phyloP scores from a whole-genome alignment of 495 filamentous ascomycete species.

The Penicillium paradoxum region DNA sequence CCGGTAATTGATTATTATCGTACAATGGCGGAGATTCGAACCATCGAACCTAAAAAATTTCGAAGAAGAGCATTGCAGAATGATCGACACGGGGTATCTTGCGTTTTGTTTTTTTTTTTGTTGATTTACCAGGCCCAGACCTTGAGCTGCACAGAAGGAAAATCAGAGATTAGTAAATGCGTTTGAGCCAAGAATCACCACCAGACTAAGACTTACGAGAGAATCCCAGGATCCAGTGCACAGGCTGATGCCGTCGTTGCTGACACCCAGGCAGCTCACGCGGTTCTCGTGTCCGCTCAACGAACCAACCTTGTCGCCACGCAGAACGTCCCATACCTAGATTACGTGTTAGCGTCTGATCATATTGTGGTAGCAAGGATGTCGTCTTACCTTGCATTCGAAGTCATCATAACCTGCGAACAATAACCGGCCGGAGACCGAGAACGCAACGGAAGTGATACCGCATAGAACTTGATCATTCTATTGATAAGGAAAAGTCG shows the following conservation, averaged over 20 bases:
- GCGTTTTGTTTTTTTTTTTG: constrained; percentile 27
- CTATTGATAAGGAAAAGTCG: constrained; percentile 40
- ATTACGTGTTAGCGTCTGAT: constrained; percentile 13
- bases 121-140: constrained; percentile 69
- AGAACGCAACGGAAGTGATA: constrained; percentile 97
- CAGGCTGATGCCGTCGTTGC: constrained; percentile 97
- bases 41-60: constrained; percentile 34
- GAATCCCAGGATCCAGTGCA: constrained; percentile 99
- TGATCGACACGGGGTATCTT: constrained; percentile 46
- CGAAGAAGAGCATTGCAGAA: constrained; percentile 40
- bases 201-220: constrained; percentile 60
- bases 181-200: background rate
- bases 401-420: constrained; percentile 99
- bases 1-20: constrained; percentile 41
- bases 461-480: constrained; percentile 96
- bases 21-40: constrained; percentile 41
- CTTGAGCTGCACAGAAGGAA: constrained; percentile 58
- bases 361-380: background rate
- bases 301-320: constrained; percentile 94
- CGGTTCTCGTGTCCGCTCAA: constrained; percentile 97
- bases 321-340: constrained; percentile 96
- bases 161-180: constrained; percentile 12
- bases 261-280: constrained; percentile 96
- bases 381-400: constrained; percentile 85
- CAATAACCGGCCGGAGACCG: constrained; percentile 89